Base-by-base conservation (phyloP, 75 land plant species). In the Picea glauca region DNA sequence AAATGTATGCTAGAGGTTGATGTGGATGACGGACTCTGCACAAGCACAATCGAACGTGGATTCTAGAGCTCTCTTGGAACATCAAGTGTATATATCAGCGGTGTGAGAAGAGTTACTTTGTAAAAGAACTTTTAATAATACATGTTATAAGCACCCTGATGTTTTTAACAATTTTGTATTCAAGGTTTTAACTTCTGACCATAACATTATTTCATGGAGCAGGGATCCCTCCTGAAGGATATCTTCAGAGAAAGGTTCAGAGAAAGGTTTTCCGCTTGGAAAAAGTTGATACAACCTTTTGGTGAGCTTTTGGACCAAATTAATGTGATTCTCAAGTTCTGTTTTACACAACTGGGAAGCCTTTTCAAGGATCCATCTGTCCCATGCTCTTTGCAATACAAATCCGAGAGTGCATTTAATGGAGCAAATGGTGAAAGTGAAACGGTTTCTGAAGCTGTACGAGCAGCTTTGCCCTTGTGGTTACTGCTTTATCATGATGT, bases 281-380 rank as follows among this genome's bases (percentile, higher is more conserved):
- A 70, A n/a, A 70, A 70, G n/a, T 23, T 70, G 46, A 18, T 70
- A 70, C 21, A 70, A 70, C 73, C 73, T 70, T 70, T 70, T 46
- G 43, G 12, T 6, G 21, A 40, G 21, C 73, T 70, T 70, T 70
- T 70, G 73, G 26, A n/a, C 23, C 73, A 70, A 70, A 70, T 70
- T 70, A 70, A 70, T 43, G 73, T 70, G 23, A 43, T 70, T 70
- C 73, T 70, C 50, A 70, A 70, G 73, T 70, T 70, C 43, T 70
- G 73, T 43, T 70, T 70, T 70, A 46, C 38, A 70, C 50, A 35
- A 43, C 73, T 70, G 46, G 54, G 73, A 40, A 20, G 50, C 43
- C 54, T 15, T 70, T 70, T 43, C 35, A 70, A 70, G 50, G 54
- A 70, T 40, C 50, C 73, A 40, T 70, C 33, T 40, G 12, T 70